Evolutionary conservation across 2,329 filamentous ascomycete genomes (phyloP).

Genomic region (Monosporascus sp.): DNA sequence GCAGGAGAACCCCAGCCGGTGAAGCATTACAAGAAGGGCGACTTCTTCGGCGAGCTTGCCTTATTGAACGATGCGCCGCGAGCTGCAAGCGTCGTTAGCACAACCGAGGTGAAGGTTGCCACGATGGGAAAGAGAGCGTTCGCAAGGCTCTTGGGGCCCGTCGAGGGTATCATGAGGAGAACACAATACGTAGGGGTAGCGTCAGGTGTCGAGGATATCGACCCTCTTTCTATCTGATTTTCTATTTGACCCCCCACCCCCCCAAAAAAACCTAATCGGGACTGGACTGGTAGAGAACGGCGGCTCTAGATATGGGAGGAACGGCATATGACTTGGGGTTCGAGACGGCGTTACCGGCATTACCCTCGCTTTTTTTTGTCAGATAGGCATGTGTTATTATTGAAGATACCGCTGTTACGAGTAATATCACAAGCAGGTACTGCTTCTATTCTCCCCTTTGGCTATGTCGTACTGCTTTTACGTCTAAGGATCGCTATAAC

Average conservation of each 20-base stretch:
- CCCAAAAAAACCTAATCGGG: background rate
- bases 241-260: slow-evolving; percentile 5
- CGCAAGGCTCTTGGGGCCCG: slow-evolving; percentile 84
- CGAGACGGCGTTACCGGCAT: background rate
- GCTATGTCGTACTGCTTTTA: background rate
- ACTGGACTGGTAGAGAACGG: background rate
- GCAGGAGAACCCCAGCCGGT: slow-evolving; percentile 64
- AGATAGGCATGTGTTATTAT: background rate
- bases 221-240: slow-evolving; percentile 50
- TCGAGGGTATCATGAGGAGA: slow-evolving; percentile 90
- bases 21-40: slow-evolving; percentile 80
- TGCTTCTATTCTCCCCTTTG: too few species aligned
- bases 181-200: slow-evolving; percentile 58
- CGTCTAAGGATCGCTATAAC: too few species aligned
- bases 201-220: slow-evolving; percentile 60
- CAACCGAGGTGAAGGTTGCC: slow-evolving; percentile 87
- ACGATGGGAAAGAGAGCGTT: slow-evolving; percentile 91
- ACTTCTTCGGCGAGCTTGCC: slow-evolving; percentile 95
- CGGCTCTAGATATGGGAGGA: too few species aligned
- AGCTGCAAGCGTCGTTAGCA: slow-evolving; percentile 80
- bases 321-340: background rate
- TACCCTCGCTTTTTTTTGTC: background rate
- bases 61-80: slow-evolving; percentile 89
- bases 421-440: background rate
- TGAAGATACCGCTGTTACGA: background rate